Base-by-base conservation (phyloP, 345 rosid species). In the Arabis alpina region DNA sequence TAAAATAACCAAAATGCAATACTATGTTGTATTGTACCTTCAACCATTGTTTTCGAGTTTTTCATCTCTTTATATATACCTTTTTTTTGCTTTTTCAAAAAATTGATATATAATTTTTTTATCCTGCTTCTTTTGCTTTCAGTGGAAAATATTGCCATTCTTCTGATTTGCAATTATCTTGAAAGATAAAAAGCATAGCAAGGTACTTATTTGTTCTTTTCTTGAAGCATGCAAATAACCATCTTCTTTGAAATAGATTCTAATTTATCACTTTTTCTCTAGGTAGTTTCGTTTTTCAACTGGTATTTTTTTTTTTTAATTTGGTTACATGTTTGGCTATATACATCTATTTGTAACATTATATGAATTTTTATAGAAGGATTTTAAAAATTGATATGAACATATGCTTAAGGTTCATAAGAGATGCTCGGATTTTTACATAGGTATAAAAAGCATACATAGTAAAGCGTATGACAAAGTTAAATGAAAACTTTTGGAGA, bases 1-100 rank as follows among this genome's bases (percentile, higher is more conserved):
- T 66, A 60, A 68, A 36, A 61, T 45, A 75, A 68, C 73, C 11
- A 68, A 74, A 74, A 67, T 74, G 78, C 74, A 61, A 75, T 68
- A 68, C 54, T 68, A 11, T 74, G 25, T 75, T 75, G 70, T 68
- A 68, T 75, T 54, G 73, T 52, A 66, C 68, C 10, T 61, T 68
- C 73, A 74, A 51, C 41, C 62, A 66, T 66, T 74, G 73, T 67
- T 67, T 74, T 44, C 39, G 71, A 67, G 62, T 52, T 74, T 41
- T 36, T 10, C 34, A 3, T 40, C 52, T 59, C 59, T 51, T 28
- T 32, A 3, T 13, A 32, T 28, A 34, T 34, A 34, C 6, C 0
- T 10, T 4, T 40, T 14, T 25, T 73, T 15, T 57, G 58, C 45
- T 65, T 73, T 48, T 12, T 28, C 10, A 8, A 36, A 37, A 54